Conservation (phyloP, 1,139 yeast genomes). For the Yamadazyma oceani region DNA sequence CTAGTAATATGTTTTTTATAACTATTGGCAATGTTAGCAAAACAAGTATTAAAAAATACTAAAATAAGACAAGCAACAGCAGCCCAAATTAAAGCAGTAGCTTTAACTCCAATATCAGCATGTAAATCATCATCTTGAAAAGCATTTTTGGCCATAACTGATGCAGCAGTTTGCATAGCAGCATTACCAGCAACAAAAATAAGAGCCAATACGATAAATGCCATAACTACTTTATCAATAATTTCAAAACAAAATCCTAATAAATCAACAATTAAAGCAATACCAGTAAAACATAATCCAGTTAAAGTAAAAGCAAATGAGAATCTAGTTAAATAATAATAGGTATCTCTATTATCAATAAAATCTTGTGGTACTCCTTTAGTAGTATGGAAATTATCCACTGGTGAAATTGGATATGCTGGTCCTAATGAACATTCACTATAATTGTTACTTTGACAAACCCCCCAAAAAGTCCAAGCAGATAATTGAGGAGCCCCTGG, state of each 20-base stretch:
- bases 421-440: constrained; percentile 49
- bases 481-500: constrained; percentile 51
- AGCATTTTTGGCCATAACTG: constrained; percentile 64
- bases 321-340: constrained; percentile 69
- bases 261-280: constrained; percentile 41
- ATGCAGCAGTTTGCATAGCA: constrained; percentile 65
- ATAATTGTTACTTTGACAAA: constrained; percentile 49
- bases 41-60: constrained; percentile 56
- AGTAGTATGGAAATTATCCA: constrained; percentile 61
- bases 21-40: constrained; percentile 48
- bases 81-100: constrained; percentile 71
- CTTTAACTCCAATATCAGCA: constrained; percentile 55
- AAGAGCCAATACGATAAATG: constrained; percentile 52
- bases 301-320: constrained; percentile 65
- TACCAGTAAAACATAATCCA: constrained; percentile 54
- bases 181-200: constrained; percentile 60
- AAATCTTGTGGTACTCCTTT: constrained; percentile 55
- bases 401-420: constrained; percentile 71
- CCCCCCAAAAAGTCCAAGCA: constrained; percentile 86
- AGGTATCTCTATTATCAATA: constrained; percentile 54
- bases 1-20: constrained; percentile 46
- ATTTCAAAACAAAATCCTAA: constrained; percentile 46
- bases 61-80: constrained; percentile 54
- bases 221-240: constrained; percentile 55
- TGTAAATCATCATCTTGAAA: constrained; percentile 46